phyloP scores from a whole-genome alignment of 78 protist genomes.

The Speleostelium caveatum region DNA sequence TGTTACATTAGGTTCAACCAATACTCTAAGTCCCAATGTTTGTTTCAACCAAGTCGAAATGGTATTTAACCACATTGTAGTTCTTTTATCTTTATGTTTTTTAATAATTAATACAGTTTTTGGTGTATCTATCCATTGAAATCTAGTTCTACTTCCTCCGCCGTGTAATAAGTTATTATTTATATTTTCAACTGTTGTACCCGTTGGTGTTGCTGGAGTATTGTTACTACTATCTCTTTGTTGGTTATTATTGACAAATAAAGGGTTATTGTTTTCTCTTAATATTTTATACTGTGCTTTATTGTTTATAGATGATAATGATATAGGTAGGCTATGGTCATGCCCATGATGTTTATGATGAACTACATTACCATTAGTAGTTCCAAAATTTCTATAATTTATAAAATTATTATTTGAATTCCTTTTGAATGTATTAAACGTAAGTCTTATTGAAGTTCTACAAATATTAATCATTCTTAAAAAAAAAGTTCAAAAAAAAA shows the following conservation, averaged over 20 bases:
- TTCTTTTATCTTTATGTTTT: slow-evolving; percentile 64
- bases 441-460: too few species aligned
- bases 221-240: background rate
- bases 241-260: background rate
- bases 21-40: slow-evolving; percentile 23
- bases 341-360: too few species aligned
- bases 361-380: too few species aligned
- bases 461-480: too few species aligned
- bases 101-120: slow-evolving; percentile 53
- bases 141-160: slow-evolving; percentile 56
- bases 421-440: too few species aligned
- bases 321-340: too few species aligned
- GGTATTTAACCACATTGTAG: slow-evolving; percentile 39
- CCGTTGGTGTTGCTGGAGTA: background rate
- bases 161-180: background rate
- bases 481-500: too few species aligned
- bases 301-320: background rate
- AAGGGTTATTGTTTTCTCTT: slow-evolving; percentile 56
- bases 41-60: slow-evolving; percentile 26
- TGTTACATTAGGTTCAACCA: slow-evolving; percentile 59
- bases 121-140: slow-evolving; percentile 40
- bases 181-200: background rate
- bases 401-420: too few species aligned
- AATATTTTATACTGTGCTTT: slow-evolving; percentile 40
- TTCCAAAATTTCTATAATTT: too few species aligned